Percentiles rank a stretch among this genome's conserved stretches.
These are phyloP conservation scores for Brassica napus DNA, from an alignment of 345 rosid genomes.

Conservation along the genomic window DNA sequence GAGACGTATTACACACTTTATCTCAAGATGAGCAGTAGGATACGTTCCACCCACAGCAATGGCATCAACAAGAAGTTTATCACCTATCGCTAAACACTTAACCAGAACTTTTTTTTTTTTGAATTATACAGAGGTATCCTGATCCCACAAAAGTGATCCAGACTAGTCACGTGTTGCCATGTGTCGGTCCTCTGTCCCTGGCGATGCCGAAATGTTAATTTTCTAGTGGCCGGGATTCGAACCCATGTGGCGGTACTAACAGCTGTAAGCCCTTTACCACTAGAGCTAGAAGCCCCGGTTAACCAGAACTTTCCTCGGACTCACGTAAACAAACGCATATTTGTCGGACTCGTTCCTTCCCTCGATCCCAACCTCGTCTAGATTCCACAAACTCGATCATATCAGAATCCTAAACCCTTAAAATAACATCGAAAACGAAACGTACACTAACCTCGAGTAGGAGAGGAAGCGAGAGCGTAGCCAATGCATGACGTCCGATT, in stretches of 20 bases:
- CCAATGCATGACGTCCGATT: neutral
- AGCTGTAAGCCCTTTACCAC: no score
- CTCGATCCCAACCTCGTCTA: neutral
- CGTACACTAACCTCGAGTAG: neutral
- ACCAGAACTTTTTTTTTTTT: neutral
- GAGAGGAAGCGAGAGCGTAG: neutral
- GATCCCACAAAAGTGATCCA: no score
- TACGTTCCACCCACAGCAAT: neutral
- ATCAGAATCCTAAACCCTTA: neutral
- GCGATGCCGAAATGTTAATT: no score
- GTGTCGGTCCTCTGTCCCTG: no score
- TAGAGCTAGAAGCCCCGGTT: neutral
- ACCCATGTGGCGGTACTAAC: no score
- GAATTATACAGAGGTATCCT: no score
- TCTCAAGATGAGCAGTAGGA: neutral
- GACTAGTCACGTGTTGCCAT: no score
- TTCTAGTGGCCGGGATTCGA: no score
- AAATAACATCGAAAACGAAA: neutral
- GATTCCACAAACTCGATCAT: neutral
- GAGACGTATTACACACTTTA: neutral
- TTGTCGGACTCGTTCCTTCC: neutral
- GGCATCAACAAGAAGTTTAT: neutral
- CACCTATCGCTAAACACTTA: conserved; percentile 6
- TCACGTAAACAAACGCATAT: neutral
- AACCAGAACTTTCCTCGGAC: neutral